These are phyloP conservation scores for Alternaria ventricosa DNA, from an alignment of 2,329 filamentous ascomycete species.

Conservation along the genomic window DNA sequence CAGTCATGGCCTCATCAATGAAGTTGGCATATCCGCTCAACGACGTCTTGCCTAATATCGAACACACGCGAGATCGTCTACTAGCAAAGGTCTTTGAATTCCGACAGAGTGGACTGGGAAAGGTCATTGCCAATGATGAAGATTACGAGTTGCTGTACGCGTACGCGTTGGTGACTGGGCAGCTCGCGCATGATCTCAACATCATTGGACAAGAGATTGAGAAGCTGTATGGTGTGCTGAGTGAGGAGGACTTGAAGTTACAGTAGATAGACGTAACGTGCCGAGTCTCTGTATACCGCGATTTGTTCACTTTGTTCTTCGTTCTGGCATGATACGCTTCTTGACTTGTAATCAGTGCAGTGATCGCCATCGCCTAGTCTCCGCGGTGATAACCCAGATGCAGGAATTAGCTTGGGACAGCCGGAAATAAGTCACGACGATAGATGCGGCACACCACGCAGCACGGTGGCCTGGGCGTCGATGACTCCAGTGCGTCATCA, in stretches of 20 bases:
- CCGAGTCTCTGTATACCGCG: too few species aligned
- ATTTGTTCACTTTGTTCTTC: too few species aligned
- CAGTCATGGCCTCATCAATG: slow-evolving; percentile 86
- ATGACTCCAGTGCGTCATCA: background rate
- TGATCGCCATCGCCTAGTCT: background rate
- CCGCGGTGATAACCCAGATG: background rate
- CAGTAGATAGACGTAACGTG: slow-evolving; percentile 23
- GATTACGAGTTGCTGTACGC: slow-evolving; percentile 95
- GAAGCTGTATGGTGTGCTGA: slow-evolving; percentile 65
- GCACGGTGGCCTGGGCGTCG: background rate
- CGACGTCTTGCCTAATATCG: slow-evolving; percentile 84
- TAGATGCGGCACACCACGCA: background rate
- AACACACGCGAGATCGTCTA: slow-evolving; percentile 79
- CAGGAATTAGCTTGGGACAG: background rate
- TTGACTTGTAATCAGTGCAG: background rate
- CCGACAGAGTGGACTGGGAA: slow-evolving; percentile 68
- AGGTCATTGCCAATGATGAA: slow-evolving; percentile 66
- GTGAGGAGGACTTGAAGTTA: slow-evolving; percentile 67
- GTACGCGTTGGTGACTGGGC: slow-evolving; percentile 73
- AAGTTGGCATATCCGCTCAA: slow-evolving; percentile 94
- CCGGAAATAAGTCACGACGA: background rate
- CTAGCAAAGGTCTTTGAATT: slow-evolving; percentile 89
- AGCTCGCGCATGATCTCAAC: slow-evolving; percentile 62
- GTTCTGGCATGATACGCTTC: background rate
- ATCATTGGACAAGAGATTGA: slow-evolving; percentile 63